A percentile compares a stretch with the other conserved stretches of the same genome.
Evolutionary conservation across 2,329 filamentous ascomycete genomes (phyloP).

Genomic region (Salinomyces thailandicus): DNA sequence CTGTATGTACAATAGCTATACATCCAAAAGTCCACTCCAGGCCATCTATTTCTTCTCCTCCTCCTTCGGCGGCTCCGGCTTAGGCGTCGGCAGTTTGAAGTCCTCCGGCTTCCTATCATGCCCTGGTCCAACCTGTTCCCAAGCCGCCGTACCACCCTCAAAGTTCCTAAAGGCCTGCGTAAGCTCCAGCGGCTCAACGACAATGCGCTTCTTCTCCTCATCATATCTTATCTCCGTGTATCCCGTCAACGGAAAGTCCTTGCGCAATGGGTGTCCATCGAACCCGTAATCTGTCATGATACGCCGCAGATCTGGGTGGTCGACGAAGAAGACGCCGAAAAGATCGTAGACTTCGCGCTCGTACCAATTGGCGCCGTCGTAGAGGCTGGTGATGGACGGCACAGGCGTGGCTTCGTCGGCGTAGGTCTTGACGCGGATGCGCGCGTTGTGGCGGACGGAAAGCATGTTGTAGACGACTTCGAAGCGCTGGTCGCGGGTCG

Average conservation of each 20-base stretch:
- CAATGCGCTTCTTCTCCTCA: constrained; percentile 99
- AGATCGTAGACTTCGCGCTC: constrained; percentile 96
- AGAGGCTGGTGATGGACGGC: constrained; percentile 74
- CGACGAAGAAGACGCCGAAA: constrained; percentile 93
- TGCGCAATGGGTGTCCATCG: constrained; percentile 90
- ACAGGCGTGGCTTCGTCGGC: constrained; percentile 92
- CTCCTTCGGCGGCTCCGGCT: constrained; percentile 85
- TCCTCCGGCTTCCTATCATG: constrained; percentile 67
- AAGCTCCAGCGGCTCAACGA: constrained; percentile 92
- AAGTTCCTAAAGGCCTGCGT: constrained; percentile 99
- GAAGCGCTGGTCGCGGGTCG: constrained; percentile 88
- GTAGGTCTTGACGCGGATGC: constrained; percentile 97
- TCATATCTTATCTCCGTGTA: constrained; percentile 98
- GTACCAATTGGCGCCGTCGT: constrained; percentile 96
- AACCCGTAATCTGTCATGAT: constrained; percentile 99
- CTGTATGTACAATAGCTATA: constrained; percentile 8
- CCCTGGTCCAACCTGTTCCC: constrained; percentile 62
- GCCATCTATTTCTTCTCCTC: constrained; percentile 74
- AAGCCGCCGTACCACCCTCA: constrained; percentile 55
- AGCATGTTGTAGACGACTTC: constrained; percentile 97
- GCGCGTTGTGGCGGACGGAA: constrained; percentile 89
- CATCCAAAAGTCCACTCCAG: not conserved
- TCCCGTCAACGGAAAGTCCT: constrained; percentile 95
- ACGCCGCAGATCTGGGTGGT: constrained; percentile 86
- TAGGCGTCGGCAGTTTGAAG: constrained; percentile 91